Evolutionary conservation across 75 land plant species (phyloP), one percentile per base, ranked within the genome.

Genomic region (Picea sitchensis): DNA sequence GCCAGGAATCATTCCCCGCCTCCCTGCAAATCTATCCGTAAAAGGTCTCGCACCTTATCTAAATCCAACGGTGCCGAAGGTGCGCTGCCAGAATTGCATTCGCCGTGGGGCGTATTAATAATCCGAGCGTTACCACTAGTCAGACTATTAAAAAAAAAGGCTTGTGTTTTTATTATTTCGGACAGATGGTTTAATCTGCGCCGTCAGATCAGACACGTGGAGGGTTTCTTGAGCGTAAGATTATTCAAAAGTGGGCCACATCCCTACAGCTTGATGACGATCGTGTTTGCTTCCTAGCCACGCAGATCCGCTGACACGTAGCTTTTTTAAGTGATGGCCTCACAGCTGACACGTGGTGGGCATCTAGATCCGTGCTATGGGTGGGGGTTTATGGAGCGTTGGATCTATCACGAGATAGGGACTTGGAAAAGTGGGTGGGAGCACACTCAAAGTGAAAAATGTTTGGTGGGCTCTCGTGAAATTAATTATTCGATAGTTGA

Each of bases 211-310:
- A 5, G 58, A 4, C 9, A 14, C 64, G 64, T 76, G 61, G 77
- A 76, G 4, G 34, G 4, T 4, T 13, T 76, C 2, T 7, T 0
- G 9, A 31, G 31, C 77, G 32, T 76, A n/a, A 30, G 77, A 76
- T 76, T 3, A 21, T 8, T 13, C 14, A 20, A 26, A 14, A 32
- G 77, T n/a, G 61, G 61, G 77, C 14, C 9, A 4, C 58, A 59
- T 76, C 77, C 23, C 60, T 34, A 76, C 62, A 61, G 61, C 36
- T 76, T 3, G 63, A n/a, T 71, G 18, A 71, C 23, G 73, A 67
- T 71, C 14, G 20, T 71, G 74, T 11, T 20, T 44, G 74, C 14
- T 67, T 2, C 7, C 41, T 32, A n/a, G 20, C 56, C 56, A 51
- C 71, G 74, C 44, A 41, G 23, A 71, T 2, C n/a, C 3, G 74